phyloP scores from a whole-genome alignment of 768 basidiomycete species.

The Chiua virens region DNA sequence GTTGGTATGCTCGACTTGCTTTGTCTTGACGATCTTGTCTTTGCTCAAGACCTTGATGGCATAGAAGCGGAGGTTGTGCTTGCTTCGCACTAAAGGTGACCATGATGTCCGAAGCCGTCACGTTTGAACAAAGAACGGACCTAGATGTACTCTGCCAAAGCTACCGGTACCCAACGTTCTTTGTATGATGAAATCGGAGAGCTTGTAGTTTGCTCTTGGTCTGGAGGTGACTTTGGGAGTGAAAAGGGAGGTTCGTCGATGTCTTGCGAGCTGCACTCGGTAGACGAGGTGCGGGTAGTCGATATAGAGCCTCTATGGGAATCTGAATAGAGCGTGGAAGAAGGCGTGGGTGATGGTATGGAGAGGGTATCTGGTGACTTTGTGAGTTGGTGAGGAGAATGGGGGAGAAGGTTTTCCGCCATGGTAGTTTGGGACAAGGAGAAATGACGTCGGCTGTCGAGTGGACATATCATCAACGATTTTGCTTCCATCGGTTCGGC shows the following conservation, averaged over 20 bases:
- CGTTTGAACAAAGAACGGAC: slow-evolving; percentile 35
- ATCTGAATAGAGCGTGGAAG: slow-evolving; percentile 33
- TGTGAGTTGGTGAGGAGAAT: neutral
- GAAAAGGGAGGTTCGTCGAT: slow-evolving; percentile 35
- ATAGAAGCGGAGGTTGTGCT: slow-evolving; percentile 93
- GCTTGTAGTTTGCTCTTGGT: slow-evolving; percentile 66
- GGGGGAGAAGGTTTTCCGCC: slow-evolving; percentile 10
- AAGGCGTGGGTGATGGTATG: neutral
- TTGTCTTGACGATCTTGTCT: slow-evolving; percentile 86
- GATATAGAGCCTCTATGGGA: slow-evolving; percentile 70
- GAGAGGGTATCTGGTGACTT: slow-evolving; percentile 11
- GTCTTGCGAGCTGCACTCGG: slow-evolving; percentile 48
- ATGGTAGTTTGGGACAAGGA: slow-evolving; percentile 15
- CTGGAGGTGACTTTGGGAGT: slow-evolving; percentile 40
- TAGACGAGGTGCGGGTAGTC: slow-evolving; percentile 58
- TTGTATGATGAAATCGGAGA: slow-evolving; percentile 77
- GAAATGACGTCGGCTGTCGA: slow-evolving; percentile 8
- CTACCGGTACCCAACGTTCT: slow-evolving; percentile 91
- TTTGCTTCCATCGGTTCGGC: slow-evolving; percentile 17
- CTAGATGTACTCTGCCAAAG: slow-evolving; percentile 94
- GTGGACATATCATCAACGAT: neutral
- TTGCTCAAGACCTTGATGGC: slow-evolving; percentile 95
- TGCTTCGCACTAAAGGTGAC: slow-evolving; percentile 68
- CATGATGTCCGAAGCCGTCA: neutral
- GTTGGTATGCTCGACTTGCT: slow-evolving; percentile 97